Base-by-base conservation (phyloP, 768 basidiomycete species). In the Pleurotus sapidus region DNA sequence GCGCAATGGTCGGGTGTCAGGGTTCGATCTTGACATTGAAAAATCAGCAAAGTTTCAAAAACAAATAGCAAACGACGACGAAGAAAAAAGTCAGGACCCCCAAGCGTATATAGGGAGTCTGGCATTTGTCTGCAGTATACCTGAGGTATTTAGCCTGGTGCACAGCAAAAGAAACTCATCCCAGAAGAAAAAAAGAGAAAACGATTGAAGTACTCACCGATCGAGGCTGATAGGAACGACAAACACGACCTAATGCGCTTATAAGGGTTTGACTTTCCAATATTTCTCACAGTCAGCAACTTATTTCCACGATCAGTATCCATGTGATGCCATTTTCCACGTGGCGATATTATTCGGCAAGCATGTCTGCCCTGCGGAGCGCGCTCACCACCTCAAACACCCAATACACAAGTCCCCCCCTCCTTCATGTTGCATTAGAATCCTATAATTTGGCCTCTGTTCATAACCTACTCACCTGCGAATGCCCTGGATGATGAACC, bases 121-220 rank as follows among this genome's bases (percentile, higher is more conserved):
- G 78, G 74, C 70, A 63, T 59, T 68, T 77, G 60, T 81, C 81
- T 70, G 77, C 79, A 70, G 70, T 62, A 75, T 66, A 65, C 68
- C 70, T 55, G 55, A 61, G 66, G 68, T 70, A 69, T 77, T 82
- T 77, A 77, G 80, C 67, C 81, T 82, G 81, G 81, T 82, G 81
- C 81, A 81, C 81, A 82, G 80, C 81, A 71, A 54, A 17, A 72
- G 67, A 65, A 64, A 62, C 67, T 80, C 80, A 76, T 82, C 80
- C 69, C 53, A 57, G 34, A 66, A 62, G 54, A 34, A 59, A 38
- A 61, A 61, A 37, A 60, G 37, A 56, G 60, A 43, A 38, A 47
- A 53, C 39, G 37, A 34, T 34, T 8, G 9, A 34, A 11, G 30
- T 34, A 62, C 66, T 65, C 59, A 69, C 72, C 65, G 65, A 54